These are phyloP conservation scores for Cicer pinnatifidum DNA, from an alignment of 306 rosid species.

Conservation along the genomic window DNA sequence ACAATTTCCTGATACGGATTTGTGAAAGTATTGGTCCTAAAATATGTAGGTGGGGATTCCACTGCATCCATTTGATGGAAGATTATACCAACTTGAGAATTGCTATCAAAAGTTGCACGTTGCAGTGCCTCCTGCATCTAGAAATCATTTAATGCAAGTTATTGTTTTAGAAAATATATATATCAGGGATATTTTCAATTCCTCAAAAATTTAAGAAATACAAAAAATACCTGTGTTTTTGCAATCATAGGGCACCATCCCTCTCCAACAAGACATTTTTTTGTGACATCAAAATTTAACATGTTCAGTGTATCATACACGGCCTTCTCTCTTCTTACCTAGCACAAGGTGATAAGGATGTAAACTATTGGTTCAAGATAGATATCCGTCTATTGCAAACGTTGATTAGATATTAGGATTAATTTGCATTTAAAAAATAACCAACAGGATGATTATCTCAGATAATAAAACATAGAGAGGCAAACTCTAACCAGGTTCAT, in stretches of 20 bases:
- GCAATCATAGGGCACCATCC: slow-evolving; percentile 99
- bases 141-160: slow-evolving; percentile 41
- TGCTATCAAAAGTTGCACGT: slow-evolving; percentile 98
- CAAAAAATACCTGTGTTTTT: slow-evolving; percentile 67
- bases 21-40: slow-evolving; percentile 92
- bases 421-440: slow-evolving; percentile 32
- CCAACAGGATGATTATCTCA: slow-evolving; percentile 32
- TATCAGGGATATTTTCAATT: slow-evolving; percentile 29
- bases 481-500: slow-evolving; percentile 74
- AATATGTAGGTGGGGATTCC: slow-evolving; percentile 96
- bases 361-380: slow-evolving; percentile 45
- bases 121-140: slow-evolving; percentile 94
- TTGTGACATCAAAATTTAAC: slow-evolving; percentile 97
- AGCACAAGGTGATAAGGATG: slow-evolving; percentile 52
- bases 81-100: slow-evolving; percentile 94
- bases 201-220: slow-evolving; percentile 7
- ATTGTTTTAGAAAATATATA: slow-evolving; percentile 31
- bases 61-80: slow-evolving; percentile 84
- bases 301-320: slow-evolving; percentile 92
- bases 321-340: slow-evolving; percentile 99
- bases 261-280: slow-evolving; percentile 98
- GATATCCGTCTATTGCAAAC: slow-evolving; percentile 20
- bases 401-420: slow-evolving; percentile 27
- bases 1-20: slow-evolving; percentile 94
- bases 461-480: slow-evolving; percentile 35